phyloP scores from a whole-genome alignment of 305 asterid species.

The Ajuga reptans region DNA sequence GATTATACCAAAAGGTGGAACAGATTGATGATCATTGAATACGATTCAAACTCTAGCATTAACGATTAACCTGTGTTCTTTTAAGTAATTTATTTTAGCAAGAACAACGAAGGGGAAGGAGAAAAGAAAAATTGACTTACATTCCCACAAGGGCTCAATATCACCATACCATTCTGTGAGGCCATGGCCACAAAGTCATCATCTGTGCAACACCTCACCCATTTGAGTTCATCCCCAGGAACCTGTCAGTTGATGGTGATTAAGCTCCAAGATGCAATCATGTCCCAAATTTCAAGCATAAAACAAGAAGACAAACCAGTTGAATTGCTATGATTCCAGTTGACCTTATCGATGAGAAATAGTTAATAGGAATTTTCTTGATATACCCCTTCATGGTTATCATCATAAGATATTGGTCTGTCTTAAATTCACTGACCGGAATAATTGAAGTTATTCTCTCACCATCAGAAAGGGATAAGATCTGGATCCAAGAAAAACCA shows the following conservation, averaged over 20 bases:
- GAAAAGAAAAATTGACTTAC: constrained; percentile 36
- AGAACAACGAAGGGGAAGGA: neutral
- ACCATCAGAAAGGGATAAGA: constrained; percentile 82
- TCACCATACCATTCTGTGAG: constrained; percentile 88
- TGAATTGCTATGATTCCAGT: constrained; percentile 94
- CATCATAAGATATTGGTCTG: constrained; percentile 84
- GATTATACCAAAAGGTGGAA: neutral
- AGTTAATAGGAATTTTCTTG: constrained; percentile 83
- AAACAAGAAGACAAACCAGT: constrained; percentile 60
- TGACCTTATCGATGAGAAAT: constrained; percentile 86
- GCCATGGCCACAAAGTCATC: constrained; percentile 95
- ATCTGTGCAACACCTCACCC: constrained; percentile 86
- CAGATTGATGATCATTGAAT: neutral
- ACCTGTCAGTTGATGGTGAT: constrained; percentile 47
- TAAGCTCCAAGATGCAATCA: constrained; percentile 9
- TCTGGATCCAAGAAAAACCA: constrained; percentile 42
- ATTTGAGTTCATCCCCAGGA: constrained; percentile 89
- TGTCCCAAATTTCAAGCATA: constrained; percentile 18
- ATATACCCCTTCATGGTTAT: constrained; percentile 86
- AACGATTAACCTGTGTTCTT: neutral
- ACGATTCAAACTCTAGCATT: neutral
- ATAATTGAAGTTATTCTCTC: constrained; percentile 93
- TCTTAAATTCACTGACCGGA: constrained; percentile 93
- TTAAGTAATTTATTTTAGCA: neutral
- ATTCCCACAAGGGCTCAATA: constrained; percentile 59